phyloP scores from a whole-genome alignment of 192 early-diverging fungal genomes.

The Mortierella antarctica region DNA sequence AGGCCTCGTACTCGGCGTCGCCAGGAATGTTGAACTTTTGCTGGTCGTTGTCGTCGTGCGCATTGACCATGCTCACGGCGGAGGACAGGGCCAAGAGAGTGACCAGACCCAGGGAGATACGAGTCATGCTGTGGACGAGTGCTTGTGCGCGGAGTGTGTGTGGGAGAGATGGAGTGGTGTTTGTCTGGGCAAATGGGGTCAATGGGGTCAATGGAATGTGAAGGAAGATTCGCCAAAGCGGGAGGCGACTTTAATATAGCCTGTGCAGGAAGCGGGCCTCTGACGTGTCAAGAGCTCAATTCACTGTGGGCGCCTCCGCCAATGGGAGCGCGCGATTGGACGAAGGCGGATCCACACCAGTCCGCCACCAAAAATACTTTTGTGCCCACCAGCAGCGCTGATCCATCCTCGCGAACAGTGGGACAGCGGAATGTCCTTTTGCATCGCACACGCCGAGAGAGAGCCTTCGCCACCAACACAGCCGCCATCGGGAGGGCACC shows the following conservation, averaged over 20 bases:
- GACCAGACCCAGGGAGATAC: slow-evolving; percentile 41
- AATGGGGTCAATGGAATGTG: slow-evolving; percentile 9
- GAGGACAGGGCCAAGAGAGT: slow-evolving; percentile 44
- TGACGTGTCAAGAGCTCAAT: slow-evolving; percentile 30
- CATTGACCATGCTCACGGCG: slow-evolving; percentile 47
- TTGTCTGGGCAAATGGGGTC: neutral
- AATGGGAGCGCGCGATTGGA: neutral
- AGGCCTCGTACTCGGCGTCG: slow-evolving; percentile 11
- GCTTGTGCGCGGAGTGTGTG: neutral
- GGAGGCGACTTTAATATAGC: neutral
- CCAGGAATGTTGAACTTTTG: slow-evolving; percentile 45
- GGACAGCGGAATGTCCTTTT: neutral
- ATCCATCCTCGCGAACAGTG: neutral
- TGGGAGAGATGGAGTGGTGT: neutral
- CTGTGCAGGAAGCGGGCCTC: neutral
- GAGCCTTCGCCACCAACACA: neutral
- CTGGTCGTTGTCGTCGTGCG: slow-evolving; percentile 43
- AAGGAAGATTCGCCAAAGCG: neutral
- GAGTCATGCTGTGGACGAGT: slow-evolving; percentile 22
- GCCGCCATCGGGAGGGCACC: neutral
- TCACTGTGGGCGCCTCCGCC: neutral
- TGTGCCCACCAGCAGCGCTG: neutral
- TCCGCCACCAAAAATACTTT: slow-evolving; percentile 18
- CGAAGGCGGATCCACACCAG: neutral
- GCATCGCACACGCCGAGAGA: neutral